Percentiles rank a stretch among this genome's conserved stretches.
Evolutionary conservation across 257 asterid species (phyloP).

Genomic region (Solanum commersonii): DNA sequence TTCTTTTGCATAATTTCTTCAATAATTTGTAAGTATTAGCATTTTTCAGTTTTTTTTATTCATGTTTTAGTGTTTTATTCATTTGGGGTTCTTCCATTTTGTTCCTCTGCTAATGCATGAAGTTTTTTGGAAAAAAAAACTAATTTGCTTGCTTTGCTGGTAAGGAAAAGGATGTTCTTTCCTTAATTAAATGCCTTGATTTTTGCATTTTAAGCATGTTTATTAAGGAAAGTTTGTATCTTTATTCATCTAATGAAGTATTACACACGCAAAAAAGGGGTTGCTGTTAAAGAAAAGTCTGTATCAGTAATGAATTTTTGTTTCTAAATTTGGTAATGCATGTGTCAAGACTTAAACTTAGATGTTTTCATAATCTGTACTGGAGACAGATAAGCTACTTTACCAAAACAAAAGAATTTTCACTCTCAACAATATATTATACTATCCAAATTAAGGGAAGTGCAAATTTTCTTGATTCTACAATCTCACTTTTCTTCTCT

Average conservation of each 20-base stretch:
- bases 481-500: background rate
- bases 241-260: background rate
- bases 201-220: slow-evolving; percentile 2
- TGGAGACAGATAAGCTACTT: background rate
- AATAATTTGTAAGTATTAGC: background rate
- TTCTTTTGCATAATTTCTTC: too few species aligned
- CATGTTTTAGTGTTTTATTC: background rate
- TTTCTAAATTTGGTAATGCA: background rate
- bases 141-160: background rate
- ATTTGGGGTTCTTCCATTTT: background rate
- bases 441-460: background rate
- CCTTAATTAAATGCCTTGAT: slow-evolving; percentile 4
- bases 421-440: background rate
- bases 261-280: background rate
- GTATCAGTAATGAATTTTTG: background rate
- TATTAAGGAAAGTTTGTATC: background rate
- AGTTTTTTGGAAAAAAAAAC: background rate
- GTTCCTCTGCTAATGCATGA: background rate
- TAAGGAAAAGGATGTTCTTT: slow-evolving; percentile 5
- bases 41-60: background rate
- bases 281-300: background rate
- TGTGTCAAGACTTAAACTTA: background rate
- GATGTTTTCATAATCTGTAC: background rate
- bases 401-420: background rate
- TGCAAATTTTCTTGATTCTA: background rate